Evolutionary conservation across 495 filamentous ascomycete species (phyloP), one percentile per base, ranked within the genome.

Genomic region (Cenococcum geophilum): DNA sequence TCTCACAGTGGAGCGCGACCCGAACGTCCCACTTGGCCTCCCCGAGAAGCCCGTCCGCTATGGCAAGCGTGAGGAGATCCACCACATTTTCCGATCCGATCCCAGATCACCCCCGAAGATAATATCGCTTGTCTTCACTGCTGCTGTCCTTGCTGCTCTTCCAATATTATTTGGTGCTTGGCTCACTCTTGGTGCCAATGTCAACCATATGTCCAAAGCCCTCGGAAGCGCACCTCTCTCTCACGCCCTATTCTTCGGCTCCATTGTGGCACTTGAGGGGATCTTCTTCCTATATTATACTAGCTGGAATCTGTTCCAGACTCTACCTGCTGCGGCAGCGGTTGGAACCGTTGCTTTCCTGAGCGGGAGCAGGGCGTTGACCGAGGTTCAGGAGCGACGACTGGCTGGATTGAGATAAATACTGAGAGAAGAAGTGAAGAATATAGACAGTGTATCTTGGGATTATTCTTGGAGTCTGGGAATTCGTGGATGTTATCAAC

Each of bases 271-370:
- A 12, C 85, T 98, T 77, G 93, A 98, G 74, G 88, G 82, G 8
- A 83, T 96, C 65, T 97, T 97, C 77, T 91, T 91, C 80, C 73
- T 96, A 72, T 98, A 98, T 79, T 98, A 97, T 72, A 88, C 81
- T 34, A 86, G 76, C 66, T 97, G 92, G 93, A 96, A 86, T 66
- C 77, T 98, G 49, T 98, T 97, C 81, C 87, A 95, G 77, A 82
- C 82, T 27, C 80, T 98, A 42, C 91, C 91, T 10, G 85, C 84
- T 55, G 83, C 83, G 63, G 82, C 79, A 36, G 76, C 81, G 45
- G 82, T 88, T 54, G 86, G 86, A 21, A 73, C 79, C 48, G 83
- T 91, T 57, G 82, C 88, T 22, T 91, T 95, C 69, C 74, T 97
- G 45, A 95, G 90, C 73, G 95, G 93, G 58, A 91, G 87, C 68